phyloP scores from a whole-genome alignment of 2,329 filamentous ascomycete species.

The Diplodia scrobiculata region DNA sequence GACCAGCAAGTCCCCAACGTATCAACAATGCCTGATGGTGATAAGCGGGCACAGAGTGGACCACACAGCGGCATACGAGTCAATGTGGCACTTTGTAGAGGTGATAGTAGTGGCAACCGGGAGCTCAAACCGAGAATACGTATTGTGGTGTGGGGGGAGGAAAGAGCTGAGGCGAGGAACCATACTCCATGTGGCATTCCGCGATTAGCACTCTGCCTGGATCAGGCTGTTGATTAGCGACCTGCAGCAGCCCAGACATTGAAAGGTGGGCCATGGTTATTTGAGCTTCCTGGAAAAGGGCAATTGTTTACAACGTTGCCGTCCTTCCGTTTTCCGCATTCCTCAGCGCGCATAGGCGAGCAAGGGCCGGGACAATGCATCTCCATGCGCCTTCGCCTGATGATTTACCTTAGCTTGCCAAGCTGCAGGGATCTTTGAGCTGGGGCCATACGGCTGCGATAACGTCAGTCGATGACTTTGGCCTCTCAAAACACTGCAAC shows the following conservation, averaged over 20 bases:
- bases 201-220: not conserved
- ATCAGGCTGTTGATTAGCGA: not conserved
- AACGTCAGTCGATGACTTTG: not conserved
- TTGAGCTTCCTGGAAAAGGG: not conserved
- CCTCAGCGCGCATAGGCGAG: conserved; percentile 2
- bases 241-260: not conserved
- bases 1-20: not conserved
- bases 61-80: conserved; percentile 5
- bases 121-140: not conserved
- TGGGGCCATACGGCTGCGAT: not conserved
- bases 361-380: not conserved
- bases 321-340: conserved; percentile 19
- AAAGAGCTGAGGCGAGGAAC: not conserved
- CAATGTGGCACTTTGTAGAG: conserved; percentile 10
- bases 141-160: not conserved
- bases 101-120: not conserved
- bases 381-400: not conserved
- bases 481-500: not conserved
- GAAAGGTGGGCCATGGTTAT: not conserved
- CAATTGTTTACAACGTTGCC: not conserved
- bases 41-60: conserved; percentile 12
- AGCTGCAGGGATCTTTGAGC: not conserved
- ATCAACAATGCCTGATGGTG: not conserved
- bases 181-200: not conserved
- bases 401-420: not conserved